phyloP scores from a whole-genome alignment of 352 stramenopile genomes.

The Pythium rishiriense region DNA sequence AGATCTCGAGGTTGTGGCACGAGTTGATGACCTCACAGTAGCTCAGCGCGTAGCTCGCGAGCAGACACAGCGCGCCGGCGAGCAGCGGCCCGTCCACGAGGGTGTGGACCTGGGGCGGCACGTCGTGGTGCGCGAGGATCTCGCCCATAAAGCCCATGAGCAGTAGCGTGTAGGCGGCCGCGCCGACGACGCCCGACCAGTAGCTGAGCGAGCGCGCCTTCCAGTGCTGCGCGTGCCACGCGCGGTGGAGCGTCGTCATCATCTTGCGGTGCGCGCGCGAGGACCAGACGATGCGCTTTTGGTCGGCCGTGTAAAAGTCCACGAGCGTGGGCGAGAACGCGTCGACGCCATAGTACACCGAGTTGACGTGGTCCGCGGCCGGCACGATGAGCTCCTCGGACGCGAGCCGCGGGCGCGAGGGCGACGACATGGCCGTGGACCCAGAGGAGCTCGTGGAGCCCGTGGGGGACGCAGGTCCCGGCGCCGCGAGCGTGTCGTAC shows the following conservation, averaged over 20 bases:
- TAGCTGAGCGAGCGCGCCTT: slow-evolving; percentile 77
- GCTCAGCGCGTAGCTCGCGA: slow-evolving; percentile 58
- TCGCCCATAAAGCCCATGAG: slow-evolving; percentile 61
- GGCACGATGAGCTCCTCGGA: slow-evolving; percentile 85
- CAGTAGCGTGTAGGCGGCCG: slow-evolving; percentile 61
- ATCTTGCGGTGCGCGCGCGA: slow-evolving; percentile 87
- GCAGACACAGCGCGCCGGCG: slow-evolving; percentile 52
- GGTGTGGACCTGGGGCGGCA: slow-evolving; percentile 15
- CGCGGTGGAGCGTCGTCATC: slow-evolving; percentile 84
- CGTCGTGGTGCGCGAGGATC: slow-evolving; percentile 40
- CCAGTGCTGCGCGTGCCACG: slow-evolving; percentile 71
- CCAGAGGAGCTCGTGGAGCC: slow-evolving; percentile 24
- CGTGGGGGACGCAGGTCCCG: slow-evolving; percentile 19
- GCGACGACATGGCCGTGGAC: slow-evolving; percentile 26
- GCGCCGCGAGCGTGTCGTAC: slow-evolving; percentile 20
- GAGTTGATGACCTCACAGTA: slow-evolving; percentile 89
- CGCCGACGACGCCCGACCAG: slow-evolving; percentile 57
- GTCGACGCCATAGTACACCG: slow-evolving; percentile 86
- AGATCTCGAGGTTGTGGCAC: slow-evolving; percentile 87
- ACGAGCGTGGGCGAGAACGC: slow-evolving; percentile 85
- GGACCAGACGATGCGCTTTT: slow-evolving; percentile 87
- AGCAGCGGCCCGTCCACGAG: slow-evolving; percentile 68
- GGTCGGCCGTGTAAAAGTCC: slow-evolving; percentile 83
- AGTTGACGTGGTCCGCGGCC: slow-evolving; percentile 67
- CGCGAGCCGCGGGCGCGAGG: slow-evolving; percentile 46